Base-by-base conservation (phyloP, 225 moss, liverwort and hornwort genomes). In the Antitrichia curtipendula region DNA sequence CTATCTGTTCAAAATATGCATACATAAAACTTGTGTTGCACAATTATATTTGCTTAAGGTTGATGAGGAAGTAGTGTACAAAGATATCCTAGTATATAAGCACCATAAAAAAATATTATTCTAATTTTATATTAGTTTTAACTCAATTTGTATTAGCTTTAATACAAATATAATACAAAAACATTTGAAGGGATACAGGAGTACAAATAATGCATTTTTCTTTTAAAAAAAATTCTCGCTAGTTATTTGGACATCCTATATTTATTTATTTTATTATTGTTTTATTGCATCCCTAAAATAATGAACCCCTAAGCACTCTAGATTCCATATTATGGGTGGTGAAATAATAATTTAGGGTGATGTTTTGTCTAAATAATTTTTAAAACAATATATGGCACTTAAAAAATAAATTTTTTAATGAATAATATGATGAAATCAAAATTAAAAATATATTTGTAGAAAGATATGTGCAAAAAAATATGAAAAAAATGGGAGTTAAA, bases 401-500 rank as follows among this genome's bases (percentile, higher is more conserved):
- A 68, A 11, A 7, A 69, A 1, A 66, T 0, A 34, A 1, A 2
- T 7, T 32, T 36, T 11, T 27, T 70, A 15, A 70, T 41, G 1
- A 70, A 8, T 2, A 72, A 29, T 28, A 16, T 45, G 10, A 45
- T 28, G 10, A 45, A 47, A 73, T 49, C 31, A 19, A 31, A 47
- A 73, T 73, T 3, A 73, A 72, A 31, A 31, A 31, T 16, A 47
- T 19, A 47, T 47, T 31, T 73, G 4, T 47, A 29, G 6, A 47
- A 47, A 47, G 6, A 19, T 18, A 19, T 49, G 12, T 2, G 4
- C 2, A 49, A 49, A 49, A 31, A 10, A 28, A 31, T 29, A 28
- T 6, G 17, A 47, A 11, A 31, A 18, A 47, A 47, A 19, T 49
- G 1, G 0, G 0, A 1, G 1, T 45, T 45, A 10, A 45, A 29